These are phyloP conservation scores for Entomortierella lignicola DNA, from an alignment of 192 early-diverging fungal species.

Conservation along the genomic window DNA sequence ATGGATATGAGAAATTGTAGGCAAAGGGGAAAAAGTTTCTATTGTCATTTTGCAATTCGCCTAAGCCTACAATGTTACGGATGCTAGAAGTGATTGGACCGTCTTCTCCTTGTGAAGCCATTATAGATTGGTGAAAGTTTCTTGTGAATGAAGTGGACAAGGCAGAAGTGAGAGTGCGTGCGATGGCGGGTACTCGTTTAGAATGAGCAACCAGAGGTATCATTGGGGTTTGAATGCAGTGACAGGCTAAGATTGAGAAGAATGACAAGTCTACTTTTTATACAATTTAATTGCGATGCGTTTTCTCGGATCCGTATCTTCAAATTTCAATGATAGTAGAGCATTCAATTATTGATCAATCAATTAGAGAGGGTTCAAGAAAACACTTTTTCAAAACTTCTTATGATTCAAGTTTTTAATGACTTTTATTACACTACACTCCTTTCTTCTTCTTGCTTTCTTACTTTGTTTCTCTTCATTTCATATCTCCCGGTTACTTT, in stretches of 20 bases:
- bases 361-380: too few relatives aligned
- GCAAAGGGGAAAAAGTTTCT: not conserved
- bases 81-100: conserved; percentile 48
- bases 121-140: conserved; percentile 21
- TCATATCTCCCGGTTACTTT: too few relatives aligned
- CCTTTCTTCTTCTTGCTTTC: too few relatives aligned
- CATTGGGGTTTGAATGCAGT: too few relatives aligned
- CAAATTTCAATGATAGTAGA: too few relatives aligned
- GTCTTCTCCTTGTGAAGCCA: conserved; percentile 45
- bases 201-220: conserved; percentile 20
- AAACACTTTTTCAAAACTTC: too few relatives aligned
- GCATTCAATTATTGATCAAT: too few relatives aligned
- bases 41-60: too few relatives aligned
- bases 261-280: too few relatives aligned
- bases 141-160: conserved; percentile 3
- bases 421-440: too few relatives aligned
- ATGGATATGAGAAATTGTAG: not conserved
- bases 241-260: conserved; percentile 1
- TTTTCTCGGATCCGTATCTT: too few relatives aligned
- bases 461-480: not conserved
- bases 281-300: not conserved
- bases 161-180: conserved; percentile 13
- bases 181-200: conserved; percentile 7
- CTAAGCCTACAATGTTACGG: conserved; percentile 30
- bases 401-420: too few relatives aligned